Conservation (phyloP, 352 stramenopile genomes). For the Pythium aristosporum region DNA sequence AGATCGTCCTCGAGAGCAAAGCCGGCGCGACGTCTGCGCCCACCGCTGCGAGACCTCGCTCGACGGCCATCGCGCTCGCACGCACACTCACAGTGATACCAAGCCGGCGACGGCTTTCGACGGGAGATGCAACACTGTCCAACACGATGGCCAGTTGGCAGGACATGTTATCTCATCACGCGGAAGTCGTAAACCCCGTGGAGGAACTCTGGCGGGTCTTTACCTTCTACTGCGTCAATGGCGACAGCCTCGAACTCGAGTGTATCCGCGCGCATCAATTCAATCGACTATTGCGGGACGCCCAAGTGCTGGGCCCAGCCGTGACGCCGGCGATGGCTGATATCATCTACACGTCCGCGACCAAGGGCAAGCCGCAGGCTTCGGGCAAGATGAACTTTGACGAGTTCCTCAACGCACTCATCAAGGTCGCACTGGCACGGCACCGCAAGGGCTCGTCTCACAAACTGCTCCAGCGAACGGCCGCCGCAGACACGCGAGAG, state of each 20-base stretch:
- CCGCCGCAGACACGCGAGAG: slow-evolving; percentile 30
- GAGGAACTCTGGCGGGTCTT: slow-evolving; percentile 79
- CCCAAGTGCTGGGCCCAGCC: slow-evolving; percentile 41
- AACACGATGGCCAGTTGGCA: not conserved
- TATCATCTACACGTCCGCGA: slow-evolving; percentile 82
- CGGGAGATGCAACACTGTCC: not conserved
- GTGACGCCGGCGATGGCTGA: slow-evolving; percentile 71
- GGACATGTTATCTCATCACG: not conserved
- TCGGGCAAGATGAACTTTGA: slow-evolving; percentile 77
- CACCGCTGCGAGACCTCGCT: not conserved
- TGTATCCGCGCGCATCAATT: slow-evolving; percentile 76
- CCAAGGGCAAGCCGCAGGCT: slow-evolving; percentile 55
- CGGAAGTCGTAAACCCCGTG: slow-evolving; percentile 31
- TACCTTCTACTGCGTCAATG: slow-evolving; percentile 80
- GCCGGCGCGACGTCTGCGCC: slow-evolving; percentile 16
- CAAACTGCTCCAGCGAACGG: slow-evolving; percentile 22
- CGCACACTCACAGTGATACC: not conserved
- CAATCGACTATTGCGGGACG: slow-evolving; percentile 65
- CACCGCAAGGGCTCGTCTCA: slow-evolving; percentile 35
- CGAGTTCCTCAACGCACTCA: slow-evolving; percentile 74
- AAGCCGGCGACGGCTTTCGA: slow-evolving; percentile 2
- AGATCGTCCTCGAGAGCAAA: slow-evolving; percentile 59
- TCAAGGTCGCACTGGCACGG: slow-evolving; percentile 53
- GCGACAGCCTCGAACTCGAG: slow-evolving; percentile 70
- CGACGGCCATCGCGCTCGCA: not conserved